Conservation (phyloP, 495 filamentous ascomycete species). For the Ramalina intermedia region DNA sequence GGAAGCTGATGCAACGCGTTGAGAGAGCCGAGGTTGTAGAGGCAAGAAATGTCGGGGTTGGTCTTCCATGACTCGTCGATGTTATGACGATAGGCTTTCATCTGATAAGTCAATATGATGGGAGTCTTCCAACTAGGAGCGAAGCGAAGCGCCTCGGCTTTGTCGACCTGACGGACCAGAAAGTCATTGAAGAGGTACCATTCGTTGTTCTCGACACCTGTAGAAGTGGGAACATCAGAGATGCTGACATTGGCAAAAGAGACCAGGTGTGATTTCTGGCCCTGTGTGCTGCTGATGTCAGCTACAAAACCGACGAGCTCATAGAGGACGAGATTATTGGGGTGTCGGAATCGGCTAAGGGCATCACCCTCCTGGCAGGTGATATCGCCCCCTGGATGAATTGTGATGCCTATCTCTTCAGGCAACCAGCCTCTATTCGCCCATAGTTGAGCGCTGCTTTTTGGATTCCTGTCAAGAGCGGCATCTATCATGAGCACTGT, state of each 20-base stretch:
- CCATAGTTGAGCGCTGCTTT: slow-evolving; percentile 66
- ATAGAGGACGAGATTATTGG: slow-evolving; percentile 64
- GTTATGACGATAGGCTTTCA: slow-evolving; percentile 54
- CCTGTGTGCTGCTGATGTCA: slow-evolving; percentile 69
- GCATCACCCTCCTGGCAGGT: slow-evolving; percentile 87
- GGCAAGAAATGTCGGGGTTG: slow-evolving; percentile 60
- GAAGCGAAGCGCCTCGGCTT: slow-evolving; percentile 75
- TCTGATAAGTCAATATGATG: slow-evolving; percentile 71
- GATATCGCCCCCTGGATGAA: slow-evolving; percentile 59
- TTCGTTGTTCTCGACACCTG: slow-evolving; percentile 29
- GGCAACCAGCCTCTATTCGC: slow-evolving; percentile 78
- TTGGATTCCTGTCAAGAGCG: slow-evolving; percentile 45
- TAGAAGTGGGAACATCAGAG: background rate
- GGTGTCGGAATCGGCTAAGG: slow-evolving; percentile 35
- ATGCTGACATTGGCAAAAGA: slow-evolving; percentile 64
- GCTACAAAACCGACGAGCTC: slow-evolving; percentile 83
- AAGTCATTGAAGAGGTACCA: slow-evolving; percentile 99
- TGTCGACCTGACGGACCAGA: slow-evolving; percentile 62
- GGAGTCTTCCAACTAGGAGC: slow-evolving; percentile 74
- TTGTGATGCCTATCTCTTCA: slow-evolving; percentile 75
- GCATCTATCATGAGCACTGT: slow-evolving; percentile 73
- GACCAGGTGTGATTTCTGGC: slow-evolving; percentile 81
- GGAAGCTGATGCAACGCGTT: background rate
- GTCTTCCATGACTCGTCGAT: slow-evolving; percentile 80
- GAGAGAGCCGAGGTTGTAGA: slow-evolving; percentile 54